Conservation (phyloP, 2,329 filamentous ascomycete species). For the Epichloe sibirici region DNA sequence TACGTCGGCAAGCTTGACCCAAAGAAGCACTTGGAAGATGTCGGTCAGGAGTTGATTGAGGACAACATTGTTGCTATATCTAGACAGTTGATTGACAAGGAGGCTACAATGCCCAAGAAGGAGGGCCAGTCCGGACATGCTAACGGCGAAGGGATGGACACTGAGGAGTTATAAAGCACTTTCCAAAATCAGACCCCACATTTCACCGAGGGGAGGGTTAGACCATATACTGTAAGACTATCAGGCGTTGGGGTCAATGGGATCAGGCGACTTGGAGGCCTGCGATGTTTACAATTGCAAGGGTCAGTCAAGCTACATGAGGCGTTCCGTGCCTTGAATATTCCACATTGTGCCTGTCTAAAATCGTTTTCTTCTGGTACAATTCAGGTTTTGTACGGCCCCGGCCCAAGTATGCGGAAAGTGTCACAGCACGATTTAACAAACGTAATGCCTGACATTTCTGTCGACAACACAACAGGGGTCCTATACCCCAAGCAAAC, state of each 20-base stretch:
- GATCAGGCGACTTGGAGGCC: constrained; percentile 12
- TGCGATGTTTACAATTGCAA: neutral
- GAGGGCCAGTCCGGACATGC: constrained; percentile 38
- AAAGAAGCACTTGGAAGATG: constrained; percentile 97
- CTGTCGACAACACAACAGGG: too few species aligned
- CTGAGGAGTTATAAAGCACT: constrained; percentile 34
- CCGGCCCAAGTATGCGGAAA: too few species aligned
- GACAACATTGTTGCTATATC: constrained; percentile 99
- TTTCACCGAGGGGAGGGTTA: constrained; percentile 9
- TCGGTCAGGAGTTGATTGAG: constrained; percentile 93
- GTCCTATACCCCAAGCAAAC: too few species aligned
- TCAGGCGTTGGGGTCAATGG: constrained; percentile 19
- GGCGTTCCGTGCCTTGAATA: neutral
- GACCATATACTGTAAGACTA: constrained; percentile 18
- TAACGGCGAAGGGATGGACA: constrained; percentile 56
- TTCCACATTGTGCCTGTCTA: neutral
- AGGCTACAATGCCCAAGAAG: constrained; percentile 79
- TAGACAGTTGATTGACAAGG: constrained; percentile 98
- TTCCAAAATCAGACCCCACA: constrained; percentile 6
- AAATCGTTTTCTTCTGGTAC: neutral
- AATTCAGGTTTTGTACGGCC: too few species aligned
- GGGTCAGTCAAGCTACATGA: neutral
- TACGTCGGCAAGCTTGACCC: constrained; percentile 98
- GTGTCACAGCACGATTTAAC: too few species aligned
- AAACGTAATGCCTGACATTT: too few species aligned